Conservation (phyloP, 495 filamentous ascomycete species). For the Hypoxylon perforatum region DNA sequence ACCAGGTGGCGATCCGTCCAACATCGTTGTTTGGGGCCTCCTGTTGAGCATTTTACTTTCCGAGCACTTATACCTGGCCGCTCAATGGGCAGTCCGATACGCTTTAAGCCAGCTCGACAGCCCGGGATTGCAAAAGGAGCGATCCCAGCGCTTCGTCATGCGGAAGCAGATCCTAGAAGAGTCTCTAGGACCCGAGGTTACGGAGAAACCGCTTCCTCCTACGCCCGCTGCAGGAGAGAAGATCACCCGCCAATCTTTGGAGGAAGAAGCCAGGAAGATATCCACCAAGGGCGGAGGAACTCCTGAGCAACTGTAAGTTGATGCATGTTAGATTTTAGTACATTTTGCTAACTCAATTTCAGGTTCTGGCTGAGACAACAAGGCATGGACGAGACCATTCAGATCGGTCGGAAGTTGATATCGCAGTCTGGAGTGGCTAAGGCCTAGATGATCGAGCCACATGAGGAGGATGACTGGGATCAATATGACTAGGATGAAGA, state of each 20-base stretch:
- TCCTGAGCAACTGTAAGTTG: slow-evolving; percentile 64
- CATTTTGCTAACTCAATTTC: slow-evolving; percentile 15
- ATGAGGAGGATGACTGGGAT: not conserved
- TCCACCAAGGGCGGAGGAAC: slow-evolving; percentile 60
- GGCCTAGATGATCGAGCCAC: slow-evolving; percentile 19
- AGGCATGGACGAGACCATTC: slow-evolving; percentile 51
- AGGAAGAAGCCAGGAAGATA: slow-evolving; percentile 74
- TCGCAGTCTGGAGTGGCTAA: slow-evolving; percentile 27
- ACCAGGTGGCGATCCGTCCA: slow-evolving; percentile 65
- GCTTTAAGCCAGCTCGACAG: slow-evolving; percentile 84
- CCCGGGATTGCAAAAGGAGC: slow-evolving; percentile 84
- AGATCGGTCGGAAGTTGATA: slow-evolving; percentile 49
- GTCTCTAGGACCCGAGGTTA: slow-evolving; percentile 59
- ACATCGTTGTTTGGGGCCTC: slow-evolving; percentile 83
- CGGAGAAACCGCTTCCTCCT: slow-evolving; percentile 48
- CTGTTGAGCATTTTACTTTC: slow-evolving; percentile 86
- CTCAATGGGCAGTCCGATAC: slow-evolving; percentile 74
- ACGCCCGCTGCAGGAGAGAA: slow-evolving; percentile 56
- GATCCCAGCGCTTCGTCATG: slow-evolving; percentile 76
- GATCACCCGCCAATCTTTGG: slow-evolving; percentile 59
- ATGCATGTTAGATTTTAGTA: not conserved
- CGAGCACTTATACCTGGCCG: slow-evolving; percentile 85
- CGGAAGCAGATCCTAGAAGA: slow-evolving; percentile 78
- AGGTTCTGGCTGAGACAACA: slow-evolving; percentile 57
- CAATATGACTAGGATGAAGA: too few relatives aligned